These are phyloP conservation scores for Blastobotrys buckinghamii DNA, from an alignment of 1,139 yeast species.

Conservation along the genomic window DNA sequence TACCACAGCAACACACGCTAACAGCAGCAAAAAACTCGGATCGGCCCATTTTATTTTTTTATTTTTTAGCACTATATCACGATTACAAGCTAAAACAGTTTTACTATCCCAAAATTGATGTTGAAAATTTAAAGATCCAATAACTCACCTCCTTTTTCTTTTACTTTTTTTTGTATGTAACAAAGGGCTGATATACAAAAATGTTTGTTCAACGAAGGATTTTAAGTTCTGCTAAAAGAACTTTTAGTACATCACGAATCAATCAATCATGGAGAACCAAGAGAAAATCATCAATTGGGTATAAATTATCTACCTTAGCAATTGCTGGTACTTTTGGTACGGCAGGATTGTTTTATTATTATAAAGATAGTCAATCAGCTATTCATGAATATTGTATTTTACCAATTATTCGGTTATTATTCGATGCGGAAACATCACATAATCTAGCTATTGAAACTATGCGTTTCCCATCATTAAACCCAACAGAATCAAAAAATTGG, in stretches of 20 bases:
- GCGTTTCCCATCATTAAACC: conserved; percentile 42
- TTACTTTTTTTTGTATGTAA: background rate
- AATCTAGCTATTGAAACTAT: conserved; percentile 62
- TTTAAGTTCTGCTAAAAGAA: background rate
- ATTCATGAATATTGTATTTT: conserved; percentile 74
- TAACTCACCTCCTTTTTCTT: background rate
- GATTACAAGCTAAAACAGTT: no score
- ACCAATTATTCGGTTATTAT: conserved; percentile 64
- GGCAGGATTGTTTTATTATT: conserved; percentile 34
- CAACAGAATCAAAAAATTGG: conserved; percentile 28
- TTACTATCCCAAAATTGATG: background rate
- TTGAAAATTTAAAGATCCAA: background rate
- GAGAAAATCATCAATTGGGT: conserved; percentile 15
- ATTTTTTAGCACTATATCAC: no score
- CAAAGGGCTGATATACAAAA: background rate
- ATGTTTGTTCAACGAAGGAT: background rate
- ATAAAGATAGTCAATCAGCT: conserved; percentile 73
- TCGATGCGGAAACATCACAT: conserved; percentile 85
- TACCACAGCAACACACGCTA: no score
- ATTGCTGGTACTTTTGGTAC: conserved; percentile 35
- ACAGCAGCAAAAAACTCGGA: no score
- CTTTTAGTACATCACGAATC: background rate
- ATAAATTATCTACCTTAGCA: conserved; percentile 23
- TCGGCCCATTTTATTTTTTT: no score
- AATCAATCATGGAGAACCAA: background rate